phyloP scores from a whole-genome alignment of 257 asterid genomes.

The Solanum boliviense region DNA sequence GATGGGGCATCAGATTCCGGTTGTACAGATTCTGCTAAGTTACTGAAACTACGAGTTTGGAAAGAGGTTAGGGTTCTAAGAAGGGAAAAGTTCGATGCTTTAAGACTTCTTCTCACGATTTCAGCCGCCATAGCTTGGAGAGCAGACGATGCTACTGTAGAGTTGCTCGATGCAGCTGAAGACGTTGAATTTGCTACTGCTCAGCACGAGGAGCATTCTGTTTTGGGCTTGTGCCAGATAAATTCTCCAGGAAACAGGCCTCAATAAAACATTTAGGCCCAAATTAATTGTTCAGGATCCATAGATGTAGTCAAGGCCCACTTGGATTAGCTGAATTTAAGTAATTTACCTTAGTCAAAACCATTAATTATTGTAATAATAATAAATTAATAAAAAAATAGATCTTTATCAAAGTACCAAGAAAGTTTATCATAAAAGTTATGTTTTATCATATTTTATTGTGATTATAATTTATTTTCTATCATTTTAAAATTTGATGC shows the following conservation, averaged over 20 bases:
- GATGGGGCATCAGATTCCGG: conserved; percentile 19
- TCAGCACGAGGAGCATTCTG: neutral
- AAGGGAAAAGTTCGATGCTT: conserved; percentile 19
- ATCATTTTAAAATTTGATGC: no score
- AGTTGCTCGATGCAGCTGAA: neutral
- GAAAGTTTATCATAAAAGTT: no score
- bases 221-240: neutral
- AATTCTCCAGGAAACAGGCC: neutral
- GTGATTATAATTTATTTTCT: no score
- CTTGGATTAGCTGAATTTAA: no score
- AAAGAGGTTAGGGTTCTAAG: conserved; percentile 18
- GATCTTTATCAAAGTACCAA: no score
- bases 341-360: no score
- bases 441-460: no score
- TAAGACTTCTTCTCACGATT: conserved; percentile 31
- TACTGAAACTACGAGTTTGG: conserved; percentile 19
- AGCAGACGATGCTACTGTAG: neutral
- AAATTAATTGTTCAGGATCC: neutral
- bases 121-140: conserved; percentile 40
- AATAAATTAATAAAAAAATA: no score
- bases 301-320: no score
- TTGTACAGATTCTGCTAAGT: conserved; percentile 27
- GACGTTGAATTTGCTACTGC: neutral
- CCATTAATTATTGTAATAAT: no score
- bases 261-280: neutral